Percentiles rank a stretch among this genome's conserved stretches.
Conservation (phyloP, 1,139 yeast genomes). For the Debaryomyces fabryi region DNA sequence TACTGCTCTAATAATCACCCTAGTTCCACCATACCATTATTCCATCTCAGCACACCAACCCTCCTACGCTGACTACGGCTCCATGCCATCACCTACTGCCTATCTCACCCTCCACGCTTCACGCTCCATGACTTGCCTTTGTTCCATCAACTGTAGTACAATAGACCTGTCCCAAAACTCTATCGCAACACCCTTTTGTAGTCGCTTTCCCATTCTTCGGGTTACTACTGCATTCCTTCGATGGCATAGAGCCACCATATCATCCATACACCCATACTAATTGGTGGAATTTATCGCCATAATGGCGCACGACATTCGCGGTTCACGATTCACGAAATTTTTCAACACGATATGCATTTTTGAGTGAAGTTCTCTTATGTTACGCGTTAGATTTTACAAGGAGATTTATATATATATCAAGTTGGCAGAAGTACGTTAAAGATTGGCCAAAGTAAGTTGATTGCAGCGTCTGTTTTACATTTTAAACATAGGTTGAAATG, state of each 20-base stretch:
- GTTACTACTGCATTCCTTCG: conserved; percentile 1
- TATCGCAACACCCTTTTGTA: conserved; percentile 1
- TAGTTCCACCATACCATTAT: background rate
- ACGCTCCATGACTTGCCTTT: background rate
- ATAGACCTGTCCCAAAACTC: background rate
- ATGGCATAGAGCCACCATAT: background rate
- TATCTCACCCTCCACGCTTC: background rate
- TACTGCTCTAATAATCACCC: background rate
- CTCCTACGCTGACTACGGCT: background rate
- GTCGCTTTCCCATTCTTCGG: background rate
- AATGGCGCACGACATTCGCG: conserved; percentile 8
- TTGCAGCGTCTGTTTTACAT: conserved; percentile 3
- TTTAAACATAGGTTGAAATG: conserved; percentile 7
- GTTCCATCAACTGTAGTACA: background rate
- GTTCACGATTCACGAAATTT: conserved; percentile 10
- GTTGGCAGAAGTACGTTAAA: background rate
- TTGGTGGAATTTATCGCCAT: background rate
- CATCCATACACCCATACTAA: conserved; percentile 4
- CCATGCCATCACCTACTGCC: background rate
- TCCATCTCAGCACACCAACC: background rate
- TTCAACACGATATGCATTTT: conserved; percentile 6
- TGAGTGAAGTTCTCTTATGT: background rate
- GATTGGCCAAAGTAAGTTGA: background rate
- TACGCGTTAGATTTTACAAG: conserved; percentile 9
- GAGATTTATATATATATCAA: conserved; percentile 7